Evolutionary conservation across 345 rosid genomes (phyloP), one percentile per base, ranked within the genome.

Genomic region (Linum trigynum): DNA sequence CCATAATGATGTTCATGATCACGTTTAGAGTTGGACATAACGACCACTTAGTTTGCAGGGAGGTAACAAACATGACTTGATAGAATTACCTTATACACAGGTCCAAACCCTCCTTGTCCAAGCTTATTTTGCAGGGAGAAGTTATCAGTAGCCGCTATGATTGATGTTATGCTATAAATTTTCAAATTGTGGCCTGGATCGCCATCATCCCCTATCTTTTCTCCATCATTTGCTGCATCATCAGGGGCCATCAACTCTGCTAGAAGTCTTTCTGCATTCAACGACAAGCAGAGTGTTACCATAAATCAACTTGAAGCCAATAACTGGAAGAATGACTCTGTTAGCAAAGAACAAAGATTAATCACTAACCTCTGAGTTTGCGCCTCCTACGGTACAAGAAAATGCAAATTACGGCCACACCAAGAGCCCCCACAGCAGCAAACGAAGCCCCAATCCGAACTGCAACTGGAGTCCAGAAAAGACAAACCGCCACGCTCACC

Each of bases 401-500:
- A 3, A 62, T 36, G 11, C 59, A 23, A 23, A 23, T 11, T 4
- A 38, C 4, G 7, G 55, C 10, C 1, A 8, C n/a, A 4, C 17
- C 1, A 12, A 66, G 41, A 55, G 9, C 9, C 55, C 36, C 0
- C 35, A 57, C 10, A 10, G 41, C 3, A 15, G 51, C 39, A 17
- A 32, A 8, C 4, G 40, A 40, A 38, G 62, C 67, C 70, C 75
- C 66, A 37, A 66, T 56, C 70, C 70, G 37, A 1, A 1, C 67
- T 55, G 64, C 63, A 23, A 57, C 7, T 15, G 4, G 4, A 5
- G 36, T 7, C 1, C 41, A 41, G 35, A 23, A 23, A 23, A 23
- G 32, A 23, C 32, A 23, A 23, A 23, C 32, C 32, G 0, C 32
- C 32, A 23, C 32, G 32, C 32, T 23, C 32, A 23, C 32, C 32